Evolutionary conservation across 805 yeast species (phyloP), one percentile per base, ranked within the genome.

Genomic region (Myxozyma neotropica): DNA sequence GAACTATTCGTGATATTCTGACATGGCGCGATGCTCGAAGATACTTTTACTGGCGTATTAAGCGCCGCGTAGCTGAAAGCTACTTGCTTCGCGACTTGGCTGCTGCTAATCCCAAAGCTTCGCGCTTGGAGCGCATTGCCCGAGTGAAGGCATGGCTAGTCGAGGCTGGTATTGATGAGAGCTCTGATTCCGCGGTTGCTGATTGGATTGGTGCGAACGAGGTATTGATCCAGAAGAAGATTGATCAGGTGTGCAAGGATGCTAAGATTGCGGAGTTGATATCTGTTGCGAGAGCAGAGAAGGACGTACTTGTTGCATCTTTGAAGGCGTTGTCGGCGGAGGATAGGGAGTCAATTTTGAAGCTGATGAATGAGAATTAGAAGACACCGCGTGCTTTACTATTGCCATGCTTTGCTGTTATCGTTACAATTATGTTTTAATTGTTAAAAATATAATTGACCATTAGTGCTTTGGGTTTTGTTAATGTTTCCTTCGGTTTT

Each of bases 31-130:
- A 91, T 52, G 83, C 97, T 31, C 89, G 99, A 81, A 85, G 98
- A 71, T 89, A 82, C 85, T 94, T 94, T 85, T 94, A 89, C 94
- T 94, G 99, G 99, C 86, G 99, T 77, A 83, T 90, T 63, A 89
- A 97, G 79, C 87, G 99, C 78, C 89, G 97, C 75, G 80, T 94
- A 75, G 86, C 88, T 73, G 99, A 94, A 77, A 96, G 89, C 75
- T 89, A 90, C 75, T 79, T 93, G 73, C 78, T 90, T 74, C 85
- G 82, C 74, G 82, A 88, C 72, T 82, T 92, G 67, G 83, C 84
- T 55, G 85, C 83, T 58, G 86, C 83, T 59, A 52, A 53, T 33
- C 78, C 84, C 53, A 74, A 76, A 55, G 80, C 87, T 23, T 78
- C 83, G 19, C 84, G 92, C 74, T 79, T 91, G 61, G 97, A 92